Percentiles rank a stretch among this genome's conserved stretches.
Evolutionary conservation across 768 basidiomycete genomes (phyloP).

Genomic region (Sistotremastrum suecicum): DNA sequence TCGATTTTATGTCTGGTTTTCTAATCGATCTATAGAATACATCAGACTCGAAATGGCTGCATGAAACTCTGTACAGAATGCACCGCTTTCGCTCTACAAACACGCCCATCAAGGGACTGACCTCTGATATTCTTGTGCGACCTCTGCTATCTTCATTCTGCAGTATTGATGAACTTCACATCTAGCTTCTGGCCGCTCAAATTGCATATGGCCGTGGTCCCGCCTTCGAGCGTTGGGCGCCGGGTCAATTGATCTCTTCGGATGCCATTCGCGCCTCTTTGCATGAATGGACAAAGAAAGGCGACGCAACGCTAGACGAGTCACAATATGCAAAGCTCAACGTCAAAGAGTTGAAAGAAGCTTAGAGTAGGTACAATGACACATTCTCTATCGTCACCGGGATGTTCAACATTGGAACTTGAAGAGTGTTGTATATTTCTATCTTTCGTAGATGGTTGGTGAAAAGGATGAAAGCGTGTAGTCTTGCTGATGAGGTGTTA

Average conservation of each 20-base stretch:
- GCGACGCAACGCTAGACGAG: no score
- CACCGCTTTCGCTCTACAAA: conserved; percentile 70
- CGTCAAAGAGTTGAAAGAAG: no score
- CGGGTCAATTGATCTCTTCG: conserved; percentile 26
- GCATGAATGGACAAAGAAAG: conserved; percentile 6
- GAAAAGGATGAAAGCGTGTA: no score
- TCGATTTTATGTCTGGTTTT: neutral
- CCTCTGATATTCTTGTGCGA: conserved; percentile 66
- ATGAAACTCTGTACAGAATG: conserved; percentile 52
- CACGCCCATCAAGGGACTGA: conserved; percentile 75
- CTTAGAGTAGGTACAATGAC: no score
- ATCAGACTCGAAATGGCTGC: conserved; percentile 40
- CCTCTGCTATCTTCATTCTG: neutral
- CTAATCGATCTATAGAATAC: conserved; percentile 30
- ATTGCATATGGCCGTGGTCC: conserved; percentile 43
- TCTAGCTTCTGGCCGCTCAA: conserved; percentile 50
- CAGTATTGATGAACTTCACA: neutral
- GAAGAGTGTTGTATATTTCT: no score
- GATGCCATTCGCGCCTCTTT: conserved; percentile 13
- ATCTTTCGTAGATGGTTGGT: no score
- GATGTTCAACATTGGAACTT: no score
- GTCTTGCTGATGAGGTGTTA: no score
- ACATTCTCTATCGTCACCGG: no score
- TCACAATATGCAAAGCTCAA: no score
- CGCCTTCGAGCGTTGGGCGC: conserved; percentile 43